These are phyloP conservation scores for Suhomyces sp. DNA, from an alignment of 805 yeast species.

Conservation along the genomic window DNA sequence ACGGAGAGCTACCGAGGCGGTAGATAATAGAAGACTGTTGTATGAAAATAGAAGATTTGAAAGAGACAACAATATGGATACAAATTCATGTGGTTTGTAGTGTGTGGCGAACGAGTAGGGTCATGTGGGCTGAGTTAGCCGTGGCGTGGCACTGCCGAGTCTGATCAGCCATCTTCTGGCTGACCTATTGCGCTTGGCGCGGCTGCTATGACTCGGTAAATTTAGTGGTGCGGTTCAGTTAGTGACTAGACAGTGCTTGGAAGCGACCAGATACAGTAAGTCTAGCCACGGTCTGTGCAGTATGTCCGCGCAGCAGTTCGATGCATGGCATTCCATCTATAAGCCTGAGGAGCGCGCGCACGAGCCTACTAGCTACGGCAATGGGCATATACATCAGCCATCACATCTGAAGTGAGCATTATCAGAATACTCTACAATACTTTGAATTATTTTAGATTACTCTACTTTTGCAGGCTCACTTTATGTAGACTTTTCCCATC, in stretches of 20 bases:
- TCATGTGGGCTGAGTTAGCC: not conserved
- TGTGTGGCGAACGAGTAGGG: no score
- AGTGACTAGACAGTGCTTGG: no score
- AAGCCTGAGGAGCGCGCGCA: no score
- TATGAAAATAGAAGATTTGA: no score
- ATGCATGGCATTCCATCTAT: not conserved
- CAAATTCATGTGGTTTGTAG: no score
- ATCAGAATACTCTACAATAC: no score
- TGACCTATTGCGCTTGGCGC: not conserved
- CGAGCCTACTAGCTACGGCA: no score
- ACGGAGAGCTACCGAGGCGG: not conserved
- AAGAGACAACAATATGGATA: no score
- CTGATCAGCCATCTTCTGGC: not conserved
- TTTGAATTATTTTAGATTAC: no score
- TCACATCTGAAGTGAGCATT: no score
- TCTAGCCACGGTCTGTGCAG: not conserved
- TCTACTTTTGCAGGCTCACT: no score
- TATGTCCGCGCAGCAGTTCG: not conserved
- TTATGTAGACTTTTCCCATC: no score
- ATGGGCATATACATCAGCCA: not conserved
- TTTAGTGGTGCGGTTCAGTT: not conserved
- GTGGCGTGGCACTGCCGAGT: not conserved
- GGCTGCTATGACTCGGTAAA: not conserved
- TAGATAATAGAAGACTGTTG: not conserved
- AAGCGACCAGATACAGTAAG: not conserved